Conservation (phyloP, 192 early-diverging fungal species). For the Dimargaris cristalligena region DNA sequence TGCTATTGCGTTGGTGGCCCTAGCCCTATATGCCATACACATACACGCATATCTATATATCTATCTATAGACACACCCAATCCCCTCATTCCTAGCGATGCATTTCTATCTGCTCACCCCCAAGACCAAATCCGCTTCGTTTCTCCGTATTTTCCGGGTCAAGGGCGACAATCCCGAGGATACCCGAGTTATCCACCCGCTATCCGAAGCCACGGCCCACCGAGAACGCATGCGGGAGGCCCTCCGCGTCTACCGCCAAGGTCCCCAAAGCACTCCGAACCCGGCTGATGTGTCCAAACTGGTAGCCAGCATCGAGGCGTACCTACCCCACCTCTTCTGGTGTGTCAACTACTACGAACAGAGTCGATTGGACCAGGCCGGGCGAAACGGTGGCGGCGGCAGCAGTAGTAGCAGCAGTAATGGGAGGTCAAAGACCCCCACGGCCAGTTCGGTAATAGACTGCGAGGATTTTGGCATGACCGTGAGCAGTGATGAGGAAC, state of each 20-base stretch:
- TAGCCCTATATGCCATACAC: no score
- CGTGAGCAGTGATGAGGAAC: neutral
- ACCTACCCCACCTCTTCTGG: neutral
- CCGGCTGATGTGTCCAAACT: neutral
- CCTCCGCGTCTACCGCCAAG: neutral
- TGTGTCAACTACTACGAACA: neutral
- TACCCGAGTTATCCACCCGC: neutral
- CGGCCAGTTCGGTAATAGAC: no score
- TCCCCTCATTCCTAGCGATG: neutral
- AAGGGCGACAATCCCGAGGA: no score
- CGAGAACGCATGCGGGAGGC: neutral
- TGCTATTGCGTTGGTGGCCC: no score
- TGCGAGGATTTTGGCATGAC: no score
- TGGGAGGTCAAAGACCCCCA: no score
- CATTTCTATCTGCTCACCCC: neutral
- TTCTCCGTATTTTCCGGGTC: neutral
- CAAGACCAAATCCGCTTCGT: neutral
- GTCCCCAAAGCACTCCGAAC: neutral
- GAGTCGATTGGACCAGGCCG: no score
- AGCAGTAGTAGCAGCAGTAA: neutral
- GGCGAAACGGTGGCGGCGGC: no score
- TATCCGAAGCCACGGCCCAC: neutral
- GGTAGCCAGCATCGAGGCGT: neutral
- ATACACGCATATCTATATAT: no score
- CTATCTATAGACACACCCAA: no score